These are phyloP conservation scores for Starmerella roubikii DNA, from an alignment of 805 yeast species.

Conservation along the genomic window DNA sequence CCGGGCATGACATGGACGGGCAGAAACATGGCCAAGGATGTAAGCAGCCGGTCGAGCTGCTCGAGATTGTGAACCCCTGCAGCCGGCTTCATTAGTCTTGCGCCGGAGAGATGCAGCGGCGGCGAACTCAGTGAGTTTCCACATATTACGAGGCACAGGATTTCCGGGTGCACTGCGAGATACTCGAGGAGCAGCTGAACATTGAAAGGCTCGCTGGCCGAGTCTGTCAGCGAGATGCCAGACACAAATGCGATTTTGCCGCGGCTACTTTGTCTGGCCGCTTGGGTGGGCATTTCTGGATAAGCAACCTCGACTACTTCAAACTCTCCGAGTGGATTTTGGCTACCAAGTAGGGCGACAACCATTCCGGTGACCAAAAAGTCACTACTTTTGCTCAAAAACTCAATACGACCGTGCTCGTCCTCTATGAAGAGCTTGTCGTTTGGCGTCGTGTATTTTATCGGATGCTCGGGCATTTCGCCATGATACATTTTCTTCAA, in stretches of 20 bases:
- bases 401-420: conserved; percentile 73
- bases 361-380: conserved; percentile 78
- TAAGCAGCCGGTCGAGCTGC: conserved; percentile 42
- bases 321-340: conserved; percentile 68
- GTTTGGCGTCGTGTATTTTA: conserved; percentile 26
- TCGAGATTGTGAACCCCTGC: conserved; percentile 15
- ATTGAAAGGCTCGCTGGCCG: conserved; percentile 25
- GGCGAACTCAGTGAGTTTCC: conserved; percentile 49
- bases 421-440: conserved; percentile 73
- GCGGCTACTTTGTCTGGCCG: neutral
- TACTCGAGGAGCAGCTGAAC: conserved; percentile 50
- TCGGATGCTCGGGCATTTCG: conserved; percentile 21
- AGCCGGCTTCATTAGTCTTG: conserved; percentile 16
- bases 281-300: conserved; percentile 30
- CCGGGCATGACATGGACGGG: conserved; percentile 82
- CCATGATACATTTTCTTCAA: conserved; percentile 35
- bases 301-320: conserved; percentile 67
- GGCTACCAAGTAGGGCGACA: conserved; percentile 76
- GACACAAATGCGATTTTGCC: conserved; percentile 52
- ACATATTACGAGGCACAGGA: conserved; percentile 47
- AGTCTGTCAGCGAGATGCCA: conserved; percentile 49
- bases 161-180: conserved; percentile 42
- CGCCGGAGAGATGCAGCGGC: conserved; percentile 14
- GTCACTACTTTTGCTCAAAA: conserved; percentile 38
- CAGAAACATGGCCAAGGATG: conserved; percentile 41